phyloP scores from a whole-genome alignment of 306 rosid genomes.

The Castanea crenata region DNA sequence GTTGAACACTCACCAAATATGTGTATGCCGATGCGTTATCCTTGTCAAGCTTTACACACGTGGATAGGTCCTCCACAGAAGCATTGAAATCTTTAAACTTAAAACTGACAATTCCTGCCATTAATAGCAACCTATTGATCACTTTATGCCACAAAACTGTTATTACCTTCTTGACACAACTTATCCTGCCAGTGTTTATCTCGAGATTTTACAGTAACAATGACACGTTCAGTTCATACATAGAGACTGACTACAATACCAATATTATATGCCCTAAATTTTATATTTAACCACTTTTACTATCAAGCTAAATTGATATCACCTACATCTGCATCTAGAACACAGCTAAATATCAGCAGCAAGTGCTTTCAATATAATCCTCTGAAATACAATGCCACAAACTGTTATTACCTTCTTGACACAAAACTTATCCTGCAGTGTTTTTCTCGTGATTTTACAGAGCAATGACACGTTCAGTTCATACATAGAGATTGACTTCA shows the following conservation, averaged over 20 bases:
- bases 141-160: constrained; percentile 1
- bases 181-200: neutral
- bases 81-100: constrained; percentile 76
- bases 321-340: neutral
- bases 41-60: constrained; percentile 67
- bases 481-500: neutral
- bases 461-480: neutral
- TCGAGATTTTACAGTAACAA: neutral
- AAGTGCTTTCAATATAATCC: neutral
- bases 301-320: neutral
- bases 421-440: neutral
- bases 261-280: neutral
- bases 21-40: constrained; percentile 78
- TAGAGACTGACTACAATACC: neutral
- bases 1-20: constrained; percentile 60
- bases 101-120: constrained; percentile 76
- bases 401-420: neutral
- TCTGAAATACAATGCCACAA: neutral
- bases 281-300: neutral
- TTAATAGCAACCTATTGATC: constrained; percentile 4
- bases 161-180: neutral
- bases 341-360: neutral
- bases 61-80: constrained; percentile 73
- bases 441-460: neutral
- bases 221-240: neutral